Evolutionary conservation across 371 early-diverging fungal species (phyloP), one percentile per base, ranked within the genome.

Genomic region (Coemansia sp.): DNA sequence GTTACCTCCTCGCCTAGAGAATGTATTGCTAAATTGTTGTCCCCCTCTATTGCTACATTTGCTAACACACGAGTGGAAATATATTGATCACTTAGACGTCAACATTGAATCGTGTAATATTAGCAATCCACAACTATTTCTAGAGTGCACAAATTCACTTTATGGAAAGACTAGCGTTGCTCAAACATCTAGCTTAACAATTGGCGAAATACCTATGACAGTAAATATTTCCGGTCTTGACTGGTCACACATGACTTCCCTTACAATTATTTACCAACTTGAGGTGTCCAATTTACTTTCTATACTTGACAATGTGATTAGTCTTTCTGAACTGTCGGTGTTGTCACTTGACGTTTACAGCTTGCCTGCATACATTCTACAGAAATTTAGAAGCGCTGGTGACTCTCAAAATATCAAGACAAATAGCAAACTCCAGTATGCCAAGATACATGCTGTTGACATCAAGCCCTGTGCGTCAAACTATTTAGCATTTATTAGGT

Each of bases 401-500:
- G 10, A 3, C 11, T 21, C 5, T 11, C 22, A 10, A 8, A 37
- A 39, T 21, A 2, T 21, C 8, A 5, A 3, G 7, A 21, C 21
- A 21, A 22, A 39, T 6, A 18, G 8, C 7, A 52, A 21, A 13
- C 52, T 62, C 14, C 51, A 14, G 1, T 14, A 10, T 16, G 62
- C 62, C 13, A 37, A 13, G 10, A 13, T 62, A 6, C 22, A 53
- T 16, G 53, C 62, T 7, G 42, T 39, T 16, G 27, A 62, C 24
- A 42, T 48, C 14, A 16, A 34, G 26, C 53, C 34, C 4, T 52
- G 26, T 21, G 29, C 40, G 7, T 29, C 51, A 39, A 39, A 22
- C 8, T 62, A 62, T 48, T 11, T 62, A 26, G 52, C 34, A 10
- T 62, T 62, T 13, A 22, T 62, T 5, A 18, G 62, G 4, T 37